These are phyloP conservation scores for Botryotinia convoluta DNA, from an alignment of 2,329 filamentous ascomycete species.

Conservation along the genomic window DNA sequence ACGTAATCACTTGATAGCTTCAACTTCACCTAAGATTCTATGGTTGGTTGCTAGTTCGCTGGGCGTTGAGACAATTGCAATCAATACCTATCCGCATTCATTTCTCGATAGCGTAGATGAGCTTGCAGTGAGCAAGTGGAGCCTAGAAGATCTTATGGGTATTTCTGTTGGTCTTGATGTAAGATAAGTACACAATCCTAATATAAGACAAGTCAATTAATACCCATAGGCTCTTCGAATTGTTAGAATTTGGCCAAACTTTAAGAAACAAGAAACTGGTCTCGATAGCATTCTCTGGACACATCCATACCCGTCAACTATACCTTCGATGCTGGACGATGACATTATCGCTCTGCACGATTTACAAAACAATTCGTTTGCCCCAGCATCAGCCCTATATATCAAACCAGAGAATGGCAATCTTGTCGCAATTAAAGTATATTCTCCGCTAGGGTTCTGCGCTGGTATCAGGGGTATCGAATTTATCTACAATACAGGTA, in stretches of 20 bases:
- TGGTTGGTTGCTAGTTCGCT: neutral
- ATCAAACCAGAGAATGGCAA: neutral
- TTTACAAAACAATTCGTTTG: neutral
- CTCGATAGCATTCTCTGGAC: neutral
- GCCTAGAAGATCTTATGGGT: neutral
- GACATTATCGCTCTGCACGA: neutral
- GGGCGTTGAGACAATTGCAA: neutral
- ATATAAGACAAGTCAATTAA: neutral
- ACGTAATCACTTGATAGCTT: neutral
- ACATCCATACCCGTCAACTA: neutral
- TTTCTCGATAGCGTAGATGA: neutral
- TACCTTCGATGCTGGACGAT: neutral
- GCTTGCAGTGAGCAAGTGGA: neutral
- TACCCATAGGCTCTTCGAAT: neutral
- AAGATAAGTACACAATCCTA: neutral
- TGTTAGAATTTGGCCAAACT: neutral
- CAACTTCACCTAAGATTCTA: neutral
- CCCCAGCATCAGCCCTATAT: neutral
- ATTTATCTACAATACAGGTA: conserved; percentile 19
- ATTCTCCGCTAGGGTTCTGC: neutral
- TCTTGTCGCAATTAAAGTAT: neutral
- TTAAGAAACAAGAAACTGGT: neutral
- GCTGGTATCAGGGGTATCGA: conserved; percentile 18
- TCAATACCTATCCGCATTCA: neutral
- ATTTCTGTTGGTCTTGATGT: neutral